Evolutionary conservation across 345 rosid genomes (phyloP), one percentile per base, ranked within the genome.

Genomic region (Euphorbia peplus): DNA sequence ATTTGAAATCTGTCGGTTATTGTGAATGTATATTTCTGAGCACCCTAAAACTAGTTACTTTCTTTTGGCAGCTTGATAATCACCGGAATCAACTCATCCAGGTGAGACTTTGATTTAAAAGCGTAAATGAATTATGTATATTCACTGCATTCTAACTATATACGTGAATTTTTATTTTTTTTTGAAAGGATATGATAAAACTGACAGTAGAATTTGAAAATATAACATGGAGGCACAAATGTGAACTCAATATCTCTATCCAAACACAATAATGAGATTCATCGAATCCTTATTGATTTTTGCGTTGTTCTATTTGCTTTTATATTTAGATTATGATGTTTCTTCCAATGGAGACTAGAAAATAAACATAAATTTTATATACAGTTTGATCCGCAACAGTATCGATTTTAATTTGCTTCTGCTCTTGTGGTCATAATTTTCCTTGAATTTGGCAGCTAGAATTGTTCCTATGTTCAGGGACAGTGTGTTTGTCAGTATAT

Each of bases 51-150:
- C 26, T 42, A 7, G 3, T 30, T 61, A 50, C 29, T 13, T 59
- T 55, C 76, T 71, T 50, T 47, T 55, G 70, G 60, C 90, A 95
- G 99, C 91, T 95, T 29, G 98, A 95, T 85, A 95, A 90, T 78
- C 97, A 92, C 79, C 92, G 99, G 24, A 92, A 95, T 79, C 98
- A 95, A 85, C 84, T 95, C 48, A 95, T 95, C 79, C 99, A 95
- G 91, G 98, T 92, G 51, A 63, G 30, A n/a, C 51, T 62, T 37
- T 4, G 22, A 21, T 53, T 35, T 3, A 3, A 8, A 5, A 19
- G 6, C 8, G 5, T n/a, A 21, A 11, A 10, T 24, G 30, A 54
- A 54, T 25, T 4, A 29, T 55, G 25, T 55, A 55, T 13, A 26
- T 26, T 22, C n/a, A 4, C n/a, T 3, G 21, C 32, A 14, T 26